A percentile compares a stretch with the other conserved stretches of the same genome.
Evolutionary conservation across 2,329 filamentous ascomycete genomes (phyloP).

Genomic region (Aspergillus hortae): DNA sequence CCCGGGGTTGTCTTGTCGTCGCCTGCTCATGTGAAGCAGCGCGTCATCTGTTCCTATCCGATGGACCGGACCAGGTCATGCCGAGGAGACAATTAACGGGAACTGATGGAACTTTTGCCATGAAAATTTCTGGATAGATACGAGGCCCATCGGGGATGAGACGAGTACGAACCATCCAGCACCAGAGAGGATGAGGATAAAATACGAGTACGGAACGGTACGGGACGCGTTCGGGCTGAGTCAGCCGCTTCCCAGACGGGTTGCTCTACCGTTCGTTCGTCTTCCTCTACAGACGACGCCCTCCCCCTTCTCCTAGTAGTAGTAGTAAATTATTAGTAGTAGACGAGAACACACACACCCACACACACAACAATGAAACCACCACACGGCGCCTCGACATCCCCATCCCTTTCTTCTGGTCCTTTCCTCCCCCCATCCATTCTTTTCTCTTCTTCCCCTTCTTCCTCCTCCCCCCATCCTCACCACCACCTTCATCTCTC

Average conservation of each 20-base stretch:
- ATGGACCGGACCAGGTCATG: not conserved
- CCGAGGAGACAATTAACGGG: not conserved
- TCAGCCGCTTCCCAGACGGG: not conserved
- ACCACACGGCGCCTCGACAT: slow-evolving; percentile 17
- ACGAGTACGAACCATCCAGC: not conserved
- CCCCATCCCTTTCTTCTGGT: slow-evolving; percentile 24
- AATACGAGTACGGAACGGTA: slow-evolving; percentile 8
- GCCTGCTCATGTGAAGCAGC: too few species aligned
- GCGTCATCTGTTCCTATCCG: too few species aligned
- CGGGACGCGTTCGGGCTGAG: slow-evolving; percentile 3
- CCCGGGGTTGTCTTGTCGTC: too few species aligned
- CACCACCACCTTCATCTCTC: slow-evolving; percentile 6
- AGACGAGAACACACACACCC: slow-evolving; percentile 20
- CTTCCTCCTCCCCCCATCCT: slow-evolving; percentile 10
- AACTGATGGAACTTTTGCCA: too few species aligned
- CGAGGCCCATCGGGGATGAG: too few species aligned
- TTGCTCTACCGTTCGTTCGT: slow-evolving; percentile 10
- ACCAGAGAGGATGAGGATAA: not conserved
- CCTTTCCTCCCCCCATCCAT: slow-evolving; percentile 15
- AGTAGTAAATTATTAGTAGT: slow-evolving; percentile 9
- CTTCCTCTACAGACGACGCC: slow-evolving; percentile 9
- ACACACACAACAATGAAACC: slow-evolving; percentile 31
- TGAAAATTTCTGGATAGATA: not conserved
- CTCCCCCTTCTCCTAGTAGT: too few species aligned
- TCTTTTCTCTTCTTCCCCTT: slow-evolving; percentile 12